A percentile compares a stretch with the other conserved stretches of the same genome.
Evolutionary conservation across 495 filamentous ascomycete genomes (phyloP).

Genomic region (Aspergillus hancockii): DNA sequence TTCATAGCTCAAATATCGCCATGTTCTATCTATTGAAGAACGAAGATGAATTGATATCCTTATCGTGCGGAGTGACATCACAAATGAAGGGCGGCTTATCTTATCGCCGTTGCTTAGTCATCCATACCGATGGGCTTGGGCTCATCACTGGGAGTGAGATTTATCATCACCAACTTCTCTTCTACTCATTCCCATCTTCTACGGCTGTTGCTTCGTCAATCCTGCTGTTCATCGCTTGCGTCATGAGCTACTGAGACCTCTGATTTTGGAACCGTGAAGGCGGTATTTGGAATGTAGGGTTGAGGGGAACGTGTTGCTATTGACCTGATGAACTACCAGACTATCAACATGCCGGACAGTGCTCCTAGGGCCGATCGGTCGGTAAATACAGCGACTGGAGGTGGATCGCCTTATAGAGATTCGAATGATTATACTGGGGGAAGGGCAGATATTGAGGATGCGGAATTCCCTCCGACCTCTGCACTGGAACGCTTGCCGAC

Average conservation of each 20-base stretch:
- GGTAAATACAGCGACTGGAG: constrained; percentile 13
- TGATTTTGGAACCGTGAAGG: background rate
- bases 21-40: background rate
- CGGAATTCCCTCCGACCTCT: background rate
- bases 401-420: constrained; percentile 6
- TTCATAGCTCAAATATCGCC: too few relatives aligned
- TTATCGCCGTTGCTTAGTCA: constrained; percentile 4
- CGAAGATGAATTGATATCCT: background rate
- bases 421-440: constrained; percentile 4
- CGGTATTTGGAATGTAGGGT: background rate
- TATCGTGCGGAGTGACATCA: background rate
- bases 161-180: constrained; percentile 1
- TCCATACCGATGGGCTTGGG: background rate
- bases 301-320: constrained; percentile 4
- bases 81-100: background rate
- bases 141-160: background rate
- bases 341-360: constrained; percentile 37
- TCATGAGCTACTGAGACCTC: background rate
- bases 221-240: background rate
- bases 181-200: background rate
- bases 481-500: constrained; percentile 10
- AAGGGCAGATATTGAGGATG: constrained; percentile 5
- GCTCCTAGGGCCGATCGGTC: constrained; percentile 17
- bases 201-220: background rate
- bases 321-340: constrained; percentile 41